Percentiles rank a stretch among this genome's conserved stretches.
Conservation (phyloP, 2,329 filamentous ascomycete genomes). For the Paecilomyces dactylethromorphus region DNA sequence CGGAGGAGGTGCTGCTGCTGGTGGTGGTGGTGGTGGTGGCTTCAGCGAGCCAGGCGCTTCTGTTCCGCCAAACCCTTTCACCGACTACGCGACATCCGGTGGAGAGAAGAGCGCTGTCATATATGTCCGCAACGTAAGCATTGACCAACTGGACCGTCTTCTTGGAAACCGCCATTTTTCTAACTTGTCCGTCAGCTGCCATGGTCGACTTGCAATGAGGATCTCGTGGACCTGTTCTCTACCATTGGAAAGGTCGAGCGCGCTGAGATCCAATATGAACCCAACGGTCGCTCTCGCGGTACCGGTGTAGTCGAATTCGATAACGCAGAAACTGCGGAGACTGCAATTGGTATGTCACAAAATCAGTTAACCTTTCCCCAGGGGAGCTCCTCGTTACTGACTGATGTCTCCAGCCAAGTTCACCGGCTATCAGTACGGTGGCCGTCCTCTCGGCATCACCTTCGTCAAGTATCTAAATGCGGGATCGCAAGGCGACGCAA, state of each 20-base stretch:
- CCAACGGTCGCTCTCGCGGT: slow-evolving; percentile 88
- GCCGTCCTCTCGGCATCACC: slow-evolving; percentile 83
- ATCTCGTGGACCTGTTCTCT: slow-evolving; percentile 90
- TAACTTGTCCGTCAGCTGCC: slow-evolving; percentile 59
- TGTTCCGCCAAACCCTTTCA: slow-evolving; percentile 74
- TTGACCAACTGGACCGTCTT: neutral
- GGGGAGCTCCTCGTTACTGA: slow-evolving; percentile 16
- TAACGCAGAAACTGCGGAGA: slow-evolving; percentile 74
- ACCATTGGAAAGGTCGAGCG: slow-evolving; percentile 98
- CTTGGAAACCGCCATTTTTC: slow-evolving; percentile 5
- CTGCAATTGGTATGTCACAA: slow-evolving; percentile 62
- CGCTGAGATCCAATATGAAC: slow-evolving; percentile 98
- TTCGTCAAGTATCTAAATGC: slow-evolving; percentile 88
- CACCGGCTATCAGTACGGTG: slow-evolving; percentile 94
- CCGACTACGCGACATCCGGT: slow-evolving; percentile 81
- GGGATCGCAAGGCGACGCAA: slow-evolving; percentile 57
- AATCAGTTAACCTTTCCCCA: neutral
- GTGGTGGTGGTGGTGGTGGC: neutral
- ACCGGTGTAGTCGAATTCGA: slow-evolving; percentile 97
- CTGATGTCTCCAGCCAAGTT: slow-evolving; percentile 63
- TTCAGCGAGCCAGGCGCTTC: slow-evolving; percentile 37
- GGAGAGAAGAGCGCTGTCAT: slow-evolving; percentile 78
- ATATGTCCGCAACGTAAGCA: slow-evolving; percentile 91
- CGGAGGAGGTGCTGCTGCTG: slow-evolving; percentile 31
- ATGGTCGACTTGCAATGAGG: slow-evolving; percentile 98